Base-by-base conservation (phyloP, 352 stramenopile genomes). In the Pythium rhizo-oryzae region DNA sequence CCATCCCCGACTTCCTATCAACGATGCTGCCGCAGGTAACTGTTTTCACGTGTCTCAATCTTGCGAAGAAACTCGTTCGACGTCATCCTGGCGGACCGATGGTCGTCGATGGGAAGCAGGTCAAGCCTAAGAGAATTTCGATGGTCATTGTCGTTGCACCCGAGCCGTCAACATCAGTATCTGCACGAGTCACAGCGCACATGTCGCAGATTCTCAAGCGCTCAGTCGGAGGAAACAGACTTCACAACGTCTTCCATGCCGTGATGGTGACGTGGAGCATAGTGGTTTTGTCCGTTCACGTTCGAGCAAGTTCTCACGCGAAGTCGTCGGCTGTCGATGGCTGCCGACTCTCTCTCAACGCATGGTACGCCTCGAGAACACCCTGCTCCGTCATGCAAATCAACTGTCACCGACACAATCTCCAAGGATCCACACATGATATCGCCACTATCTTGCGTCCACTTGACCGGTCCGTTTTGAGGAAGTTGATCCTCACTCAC, bases 301-400 rank as follows among this genome's bases (percentile, higher is more conserved):
- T 55, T 13, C 58, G 43, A 9, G 41, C 58, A 30, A 55, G 44
- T 19, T 25, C 19, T 21, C 53, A 59, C 30, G 53, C 53, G 5
- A 28, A 59, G 19, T 19, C 1, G 19, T 59, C 53, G 30, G 33
- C 18, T 18, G 53, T 47, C 19, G 13, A 8, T 57, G 59, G 39
- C 2, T 72, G 66, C 43, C 59, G 66, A 19, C 28, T 64, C 6
- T 37, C 33, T 12, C 19, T 72, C 8, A 33, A 51, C 16, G 37
- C 59, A 4, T 72, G 66, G 66, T 18, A 43, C 41, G 53, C 53
- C 2, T 19, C 25, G 8, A 25, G 54, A 8, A 44, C 25, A 16
- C 66, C 66, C 6, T 72, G 66, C 24, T 59, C 59, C 5, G 66
- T 72, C 7, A 61, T 72, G 33, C 66, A 72, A 28, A 64, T 72